Evolutionary conservation across 208 protist genomes (phyloP).

Genomic region (Borovskyia barvae): DNA sequence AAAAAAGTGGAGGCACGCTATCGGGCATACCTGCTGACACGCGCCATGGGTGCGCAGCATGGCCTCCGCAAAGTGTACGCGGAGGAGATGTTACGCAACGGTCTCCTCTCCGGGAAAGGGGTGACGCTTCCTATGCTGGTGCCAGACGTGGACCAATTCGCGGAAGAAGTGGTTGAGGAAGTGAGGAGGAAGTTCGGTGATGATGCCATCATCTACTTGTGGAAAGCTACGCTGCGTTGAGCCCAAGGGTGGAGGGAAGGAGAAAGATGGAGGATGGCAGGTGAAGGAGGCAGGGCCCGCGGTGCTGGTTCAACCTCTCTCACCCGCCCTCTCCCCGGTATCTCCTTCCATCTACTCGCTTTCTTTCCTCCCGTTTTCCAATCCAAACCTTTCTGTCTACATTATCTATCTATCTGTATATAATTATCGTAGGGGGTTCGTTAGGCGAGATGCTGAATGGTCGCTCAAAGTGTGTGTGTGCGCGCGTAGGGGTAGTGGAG

Average conservation of each 20-base stretch:
- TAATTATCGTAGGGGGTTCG: no score
- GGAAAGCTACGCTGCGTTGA: conserved; percentile 14
- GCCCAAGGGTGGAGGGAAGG: no score
- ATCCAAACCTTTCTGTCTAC: background rate
- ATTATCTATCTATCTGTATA: no score
- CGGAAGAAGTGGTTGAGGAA: conserved; percentile 32
- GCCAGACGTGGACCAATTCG: conserved; percentile 29
- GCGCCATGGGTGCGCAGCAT: conserved; percentile 2
- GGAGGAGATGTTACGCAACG: conserved; percentile 63
- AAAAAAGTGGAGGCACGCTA: conserved; percentile 45
- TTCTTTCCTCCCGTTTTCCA: background rate
- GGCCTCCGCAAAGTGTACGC: conserved; percentile 31
- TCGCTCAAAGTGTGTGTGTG: no score
- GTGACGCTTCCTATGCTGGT: conserved; percentile 34
- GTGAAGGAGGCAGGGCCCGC: background rate
- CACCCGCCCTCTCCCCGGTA: conserved; percentile 1
- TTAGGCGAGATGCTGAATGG: no score
- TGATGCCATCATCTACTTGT: conserved; percentile 39
- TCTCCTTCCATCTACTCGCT: background rate
- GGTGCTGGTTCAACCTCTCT: background rate
- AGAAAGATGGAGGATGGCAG: no score
- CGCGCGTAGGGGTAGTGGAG: no score
- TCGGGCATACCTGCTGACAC: conserved; percentile 28
- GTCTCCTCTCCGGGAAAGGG: conserved; percentile 34
- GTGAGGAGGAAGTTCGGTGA: conserved; percentile 27